Evolutionary conservation across 1,284 basidiomycete species (phyloP).

Genomic region (Mycena citricolor): DNA sequence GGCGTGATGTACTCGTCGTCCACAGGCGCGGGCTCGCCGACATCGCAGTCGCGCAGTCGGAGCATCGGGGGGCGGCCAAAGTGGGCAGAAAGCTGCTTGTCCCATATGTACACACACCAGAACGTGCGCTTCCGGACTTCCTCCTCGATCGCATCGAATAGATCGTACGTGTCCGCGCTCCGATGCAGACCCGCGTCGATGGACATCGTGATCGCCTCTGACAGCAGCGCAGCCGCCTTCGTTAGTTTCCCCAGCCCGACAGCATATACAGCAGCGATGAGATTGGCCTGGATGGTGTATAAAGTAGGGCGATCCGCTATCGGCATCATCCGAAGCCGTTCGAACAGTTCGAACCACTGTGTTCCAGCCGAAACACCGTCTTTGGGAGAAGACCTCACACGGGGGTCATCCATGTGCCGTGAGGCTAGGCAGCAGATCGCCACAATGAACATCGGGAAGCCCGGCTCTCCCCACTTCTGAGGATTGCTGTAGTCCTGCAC

Average conservation of each 20-base stretch:
- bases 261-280: slow-evolving; percentile 85
- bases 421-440: slow-evolving; percentile 87
- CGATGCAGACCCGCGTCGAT: slow-evolving; percentile 87
- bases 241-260: slow-evolving; percentile 86
- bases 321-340: slow-evolving; percentile 78
- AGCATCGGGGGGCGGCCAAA: slow-evolving; percentile 87
- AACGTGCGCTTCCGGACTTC: slow-evolving; percentile 89
- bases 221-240: slow-evolving; percentile 79
- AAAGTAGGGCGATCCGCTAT: slow-evolving; percentile 85
- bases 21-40: slow-evolving; percentile 77
- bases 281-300: slow-evolving; percentile 85
- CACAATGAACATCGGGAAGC: slow-evolving; percentile 88
- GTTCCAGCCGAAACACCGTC: slow-evolving; percentile 86
- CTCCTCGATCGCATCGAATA: slow-evolving; percentile 84
- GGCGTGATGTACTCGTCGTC: slow-evolving; percentile 85
- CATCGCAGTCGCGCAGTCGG: slow-evolving; percentile 83
- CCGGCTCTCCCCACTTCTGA: slow-evolving; percentile 89
- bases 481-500: slow-evolving; percentile 85
- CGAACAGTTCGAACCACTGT: slow-evolving; percentile 86
- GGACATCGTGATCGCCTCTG: slow-evolving; percentile 80
- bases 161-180: slow-evolving; percentile 83
- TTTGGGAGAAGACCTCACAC: slow-evolving; percentile 75
- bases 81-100: slow-evolving; percentile 82
- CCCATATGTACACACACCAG: slow-evolving; percentile 93
- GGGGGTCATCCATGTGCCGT: slow-evolving; percentile 85